phyloP scores from a whole-genome alignment of 352 stramenopile genomes.

The Globisporangium spinosum region DNA sequence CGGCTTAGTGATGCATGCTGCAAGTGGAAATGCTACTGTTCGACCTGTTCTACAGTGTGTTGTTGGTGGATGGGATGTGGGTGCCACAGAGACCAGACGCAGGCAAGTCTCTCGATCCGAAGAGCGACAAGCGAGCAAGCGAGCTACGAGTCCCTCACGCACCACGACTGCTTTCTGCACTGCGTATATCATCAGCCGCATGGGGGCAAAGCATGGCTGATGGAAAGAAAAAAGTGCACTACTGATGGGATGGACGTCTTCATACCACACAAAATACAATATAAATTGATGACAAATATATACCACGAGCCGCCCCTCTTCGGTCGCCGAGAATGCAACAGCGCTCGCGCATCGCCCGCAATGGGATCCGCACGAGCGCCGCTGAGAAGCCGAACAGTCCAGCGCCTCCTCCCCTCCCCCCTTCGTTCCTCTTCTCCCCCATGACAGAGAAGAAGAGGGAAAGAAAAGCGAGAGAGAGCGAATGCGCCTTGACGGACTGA shows the following conservation, averaged over 20 bases:
- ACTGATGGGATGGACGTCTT: background rate
- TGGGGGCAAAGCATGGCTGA: constrained; percentile 31
- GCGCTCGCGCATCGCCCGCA: constrained; percentile 30
- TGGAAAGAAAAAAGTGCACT: constrained; percentile 75
- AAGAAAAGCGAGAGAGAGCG: background rate
- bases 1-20: background rate
- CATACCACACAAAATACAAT: background rate
- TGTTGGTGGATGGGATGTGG: constrained; percentile 24
- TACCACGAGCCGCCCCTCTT: constrained; percentile 36
- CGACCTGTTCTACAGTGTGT: background rate
- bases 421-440: background rate
- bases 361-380: constrained; percentile 38
- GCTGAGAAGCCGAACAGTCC: constrained; percentile 29
- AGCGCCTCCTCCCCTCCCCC: background rate
- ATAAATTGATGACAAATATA: constrained; percentile 14
- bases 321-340: constrained; percentile 41
- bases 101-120: constrained; percentile 15
- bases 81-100: constrained; percentile 27
- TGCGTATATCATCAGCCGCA: constrained; percentile 78
- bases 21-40: background rate
- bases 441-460: background rate
- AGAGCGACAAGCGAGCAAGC: constrained; percentile 9
- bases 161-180: constrained; percentile 60
- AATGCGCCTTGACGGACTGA: background rate
- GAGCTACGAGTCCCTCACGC: constrained; percentile 30